Evolutionary conservation across 2,329 filamentous ascomycete species (phyloP).

Genomic region (Trichoderma asperellum): DNA sequence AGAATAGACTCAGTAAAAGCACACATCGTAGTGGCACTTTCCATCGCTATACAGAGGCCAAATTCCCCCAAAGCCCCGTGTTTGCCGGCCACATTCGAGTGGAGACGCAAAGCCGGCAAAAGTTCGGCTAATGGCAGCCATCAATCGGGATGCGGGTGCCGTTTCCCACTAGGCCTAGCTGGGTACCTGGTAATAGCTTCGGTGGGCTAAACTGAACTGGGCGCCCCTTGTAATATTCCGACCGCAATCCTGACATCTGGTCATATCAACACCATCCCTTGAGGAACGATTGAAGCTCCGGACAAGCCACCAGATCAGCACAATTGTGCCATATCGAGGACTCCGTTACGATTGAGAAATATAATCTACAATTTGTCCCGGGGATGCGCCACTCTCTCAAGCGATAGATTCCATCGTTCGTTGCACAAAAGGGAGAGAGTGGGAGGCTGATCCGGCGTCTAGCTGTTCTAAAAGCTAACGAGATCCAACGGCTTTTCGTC

Average conservation of each 20-base stretch:
- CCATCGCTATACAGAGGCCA: no score
- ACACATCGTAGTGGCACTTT: neutral
- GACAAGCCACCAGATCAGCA: neutral
- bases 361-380: neutral
- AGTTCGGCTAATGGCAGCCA: neutral
- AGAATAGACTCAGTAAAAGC: neutral
- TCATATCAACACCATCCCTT: neutral
- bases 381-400: neutral
- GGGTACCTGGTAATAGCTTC: neutral
- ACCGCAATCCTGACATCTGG: neutral
- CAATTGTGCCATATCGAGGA: neutral
- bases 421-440: neutral
- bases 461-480: neutral
- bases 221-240: neutral
- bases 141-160: constrained; percentile 7
- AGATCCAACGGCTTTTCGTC: neutral
- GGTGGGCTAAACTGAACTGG: neutral
- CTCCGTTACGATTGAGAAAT: neutral
- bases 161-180: neutral
- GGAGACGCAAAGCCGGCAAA: constrained; percentile 1
- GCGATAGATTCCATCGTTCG: neutral
- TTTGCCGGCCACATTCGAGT: neutral
- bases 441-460: neutral
- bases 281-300: neutral
- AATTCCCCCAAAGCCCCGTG: neutral